phyloP scores from a whole-genome alignment of 805 yeast species.

The Candida ponderosae region DNA sequence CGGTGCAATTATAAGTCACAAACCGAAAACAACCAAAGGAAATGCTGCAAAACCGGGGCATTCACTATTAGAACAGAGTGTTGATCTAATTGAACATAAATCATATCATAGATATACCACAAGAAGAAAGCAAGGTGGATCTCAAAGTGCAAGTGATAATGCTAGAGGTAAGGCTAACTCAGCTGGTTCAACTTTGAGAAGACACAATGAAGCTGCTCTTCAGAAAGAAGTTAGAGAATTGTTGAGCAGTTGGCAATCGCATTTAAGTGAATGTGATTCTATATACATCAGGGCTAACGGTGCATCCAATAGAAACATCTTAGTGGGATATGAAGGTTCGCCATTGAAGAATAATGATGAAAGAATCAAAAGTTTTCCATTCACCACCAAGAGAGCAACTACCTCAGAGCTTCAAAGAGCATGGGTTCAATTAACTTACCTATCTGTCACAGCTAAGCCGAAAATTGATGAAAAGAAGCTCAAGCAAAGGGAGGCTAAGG shows the following conservation, averaged over 20 bases:
- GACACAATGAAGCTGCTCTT: slow-evolving; percentile 84
- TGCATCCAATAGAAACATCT: slow-evolving; percentile 49
- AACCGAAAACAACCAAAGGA: slow-evolving; percentile 47
- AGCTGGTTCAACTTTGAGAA: slow-evolving; percentile 85
- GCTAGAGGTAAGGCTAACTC: slow-evolving; percentile 93
- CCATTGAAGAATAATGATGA: slow-evolving; percentile 44
- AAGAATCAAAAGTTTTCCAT: slow-evolving; percentile 69
- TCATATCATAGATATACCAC: slow-evolving; percentile 94
- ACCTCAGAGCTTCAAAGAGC: slow-evolving; percentile 71
- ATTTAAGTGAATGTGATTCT: slow-evolving; percentile 52
- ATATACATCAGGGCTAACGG: slow-evolving; percentile 83
- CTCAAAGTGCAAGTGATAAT: slow-evolving; percentile 88
- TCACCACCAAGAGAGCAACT: slow-evolving; percentile 86
- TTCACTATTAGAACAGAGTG: slow-evolving; percentile 53
- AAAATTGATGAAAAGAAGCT: slow-evolving; percentile 23
- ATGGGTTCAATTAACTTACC: slow-evolving; percentile 70
- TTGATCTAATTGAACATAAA: slow-evolving; percentile 62
- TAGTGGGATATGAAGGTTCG: slow-evolving; percentile 61
- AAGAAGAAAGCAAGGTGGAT: slow-evolving; percentile 95
- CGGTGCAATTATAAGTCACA: slow-evolving; percentile 83
- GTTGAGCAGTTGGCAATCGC: slow-evolving; percentile 54
- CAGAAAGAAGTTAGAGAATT: slow-evolving; percentile 70
- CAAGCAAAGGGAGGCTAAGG: slow-evolving; percentile 21
- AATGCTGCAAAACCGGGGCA: slow-evolving; percentile 40
- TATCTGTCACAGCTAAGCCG: slow-evolving; percentile 50